These are phyloP conservation scores for Amauroascus niger DNA, from an alignment of 2,329 filamentous ascomycete species.

Conservation along the genomic window DNA sequence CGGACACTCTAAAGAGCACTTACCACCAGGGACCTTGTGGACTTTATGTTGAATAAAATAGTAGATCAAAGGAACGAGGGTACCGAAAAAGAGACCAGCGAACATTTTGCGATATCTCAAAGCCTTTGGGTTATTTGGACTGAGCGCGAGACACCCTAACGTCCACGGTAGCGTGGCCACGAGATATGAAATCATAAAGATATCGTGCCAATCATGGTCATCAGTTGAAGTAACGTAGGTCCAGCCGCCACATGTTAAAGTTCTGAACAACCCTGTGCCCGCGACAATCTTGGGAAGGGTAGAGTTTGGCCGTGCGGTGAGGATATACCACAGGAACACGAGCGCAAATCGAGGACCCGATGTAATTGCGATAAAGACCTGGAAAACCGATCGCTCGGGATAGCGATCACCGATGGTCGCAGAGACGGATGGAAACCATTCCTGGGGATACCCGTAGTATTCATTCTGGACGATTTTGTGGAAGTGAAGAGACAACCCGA, in stretches of 20 bases:
- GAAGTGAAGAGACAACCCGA: constrained; percentile 77
- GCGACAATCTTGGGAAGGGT: constrained; percentile 73
- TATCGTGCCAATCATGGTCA: constrained; percentile 96
- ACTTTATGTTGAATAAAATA: constrained; percentile 99
- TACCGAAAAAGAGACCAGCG: constrained; percentile 76
- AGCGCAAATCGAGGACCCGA: constrained; percentile 88
- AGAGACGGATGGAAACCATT: constrained; percentile 95
- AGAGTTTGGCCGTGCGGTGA: constrained; percentile 67
- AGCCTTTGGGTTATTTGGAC: constrained; percentile 70
- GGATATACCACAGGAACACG: constrained; percentile 81
- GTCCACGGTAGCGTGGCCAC: constrained; percentile 95
- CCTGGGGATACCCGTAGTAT: constrained; percentile 83
- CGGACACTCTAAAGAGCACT: constrained; percentile 25
- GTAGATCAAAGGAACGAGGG: constrained; percentile 80
- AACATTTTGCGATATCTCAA: constrained; percentile 84
- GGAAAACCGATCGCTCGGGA: constrained; percentile 91
- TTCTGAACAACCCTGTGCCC: constrained; percentile 71
- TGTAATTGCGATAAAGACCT: constrained; percentile 93
- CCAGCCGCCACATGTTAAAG: constrained; percentile 92
- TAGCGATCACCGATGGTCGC: constrained; percentile 96
- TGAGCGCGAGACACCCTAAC: constrained; percentile 75
- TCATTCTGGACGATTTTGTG: constrained; percentile 97
- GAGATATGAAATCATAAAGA: constrained; percentile 98
- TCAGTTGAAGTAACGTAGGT: constrained; percentile 98
- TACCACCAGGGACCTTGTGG: constrained; percentile 85